Evolutionary conservation across 139 green algal genomes (phyloP).

Genomic region (Chlamydomonas applanata): DNA sequence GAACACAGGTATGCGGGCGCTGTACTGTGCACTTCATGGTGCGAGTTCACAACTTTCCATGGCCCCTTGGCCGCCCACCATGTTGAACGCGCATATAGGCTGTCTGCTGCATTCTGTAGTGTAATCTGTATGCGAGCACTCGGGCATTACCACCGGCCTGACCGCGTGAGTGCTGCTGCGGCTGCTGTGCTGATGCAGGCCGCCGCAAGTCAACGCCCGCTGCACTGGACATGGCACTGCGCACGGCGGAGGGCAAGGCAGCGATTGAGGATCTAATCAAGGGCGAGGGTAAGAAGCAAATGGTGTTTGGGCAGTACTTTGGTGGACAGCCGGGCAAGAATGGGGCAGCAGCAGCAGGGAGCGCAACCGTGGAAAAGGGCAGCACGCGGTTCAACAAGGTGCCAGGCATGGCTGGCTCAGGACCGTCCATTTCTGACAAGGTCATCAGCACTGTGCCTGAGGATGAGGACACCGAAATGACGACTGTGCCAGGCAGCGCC

Average conservation of each 20-base stretch:
- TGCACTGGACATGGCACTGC: conserved; percentile 41
- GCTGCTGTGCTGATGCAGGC: not conserved
- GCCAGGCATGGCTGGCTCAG: not conserved
- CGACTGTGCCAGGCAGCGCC: not conserved
- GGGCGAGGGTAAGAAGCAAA: conserved; percentile 28
- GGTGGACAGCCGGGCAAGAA: conserved; percentile 15
- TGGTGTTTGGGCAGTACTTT: conserved; percentile 51
- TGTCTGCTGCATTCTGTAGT: not conserved
- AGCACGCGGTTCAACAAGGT: conserved; percentile 12
- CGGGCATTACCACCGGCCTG: too few relatives aligned
- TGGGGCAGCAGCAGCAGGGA: conserved; percentile 6
- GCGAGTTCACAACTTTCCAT: not conserved
- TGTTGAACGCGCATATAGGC: not conserved
- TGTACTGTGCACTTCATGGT: not conserved
- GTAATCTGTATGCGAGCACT: too few relatives aligned
- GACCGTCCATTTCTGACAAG: not conserved
- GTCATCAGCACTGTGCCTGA: conserved; percentile 16
- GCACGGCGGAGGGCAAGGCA: conserved; percentile 30
- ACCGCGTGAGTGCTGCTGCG: too few relatives aligned
- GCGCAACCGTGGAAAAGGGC: not conserved
- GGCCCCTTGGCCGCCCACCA: not conserved
- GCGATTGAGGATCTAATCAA: conserved; percentile 43
- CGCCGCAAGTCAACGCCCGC: conserved; percentile 44
- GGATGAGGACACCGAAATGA: conserved; percentile 23
- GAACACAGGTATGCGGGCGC: too few relatives aligned